Evolutionary conservation across 2,329 filamentous ascomycete genomes (phyloP), one percentile per base, ranked within the genome.

Genomic region (Fusarium scirpi): DNA sequence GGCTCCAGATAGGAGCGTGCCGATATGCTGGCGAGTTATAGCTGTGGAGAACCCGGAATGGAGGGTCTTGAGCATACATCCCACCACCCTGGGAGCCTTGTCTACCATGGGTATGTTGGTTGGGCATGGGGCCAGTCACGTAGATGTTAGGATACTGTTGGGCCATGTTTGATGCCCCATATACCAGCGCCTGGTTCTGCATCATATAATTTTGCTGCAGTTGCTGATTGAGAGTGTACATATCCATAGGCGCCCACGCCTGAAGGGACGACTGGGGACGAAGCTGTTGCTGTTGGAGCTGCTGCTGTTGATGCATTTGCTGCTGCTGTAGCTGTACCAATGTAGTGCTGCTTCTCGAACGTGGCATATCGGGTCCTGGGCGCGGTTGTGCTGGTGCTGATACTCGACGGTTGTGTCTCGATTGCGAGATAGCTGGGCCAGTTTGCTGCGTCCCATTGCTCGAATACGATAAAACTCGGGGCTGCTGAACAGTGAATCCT

Each of bases 21-120:
- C 82, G 82, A 71, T 89, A 89, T 8, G 86, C 85, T 8, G 86
- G 86, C 6, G 86, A 87, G 73, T 88, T 87, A 71, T 89, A 88
- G 76, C 86, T 88, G 77, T 89, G 87, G 11, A 88, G 78, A 13
- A 88, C 80, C 2, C 86, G 84, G 64, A 85, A 88, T 11, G 84
- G 85, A 15, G 77, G 76, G 30, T 78, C 70, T 49, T 70, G 71
- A 15, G 56, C 54, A 16, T 68, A 51, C 38, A 61, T 46, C 5
- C 64, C 55, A 12, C 75, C 64, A 13, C 74, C 64, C 41, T 74
- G 69, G 7, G 69, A 72, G 46, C 30, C 48, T 20, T 62, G 51
- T 38, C 66, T 62, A 48, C 65, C 44, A 49, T 75, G 71, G 22
- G 22, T 40, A 4, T 44, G 32, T 22, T 67, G 61, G 22, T 46